Evolutionary conservation across 73 alveolate species (phyloP).

Genomic region (Loxodes magnus): DNA sequence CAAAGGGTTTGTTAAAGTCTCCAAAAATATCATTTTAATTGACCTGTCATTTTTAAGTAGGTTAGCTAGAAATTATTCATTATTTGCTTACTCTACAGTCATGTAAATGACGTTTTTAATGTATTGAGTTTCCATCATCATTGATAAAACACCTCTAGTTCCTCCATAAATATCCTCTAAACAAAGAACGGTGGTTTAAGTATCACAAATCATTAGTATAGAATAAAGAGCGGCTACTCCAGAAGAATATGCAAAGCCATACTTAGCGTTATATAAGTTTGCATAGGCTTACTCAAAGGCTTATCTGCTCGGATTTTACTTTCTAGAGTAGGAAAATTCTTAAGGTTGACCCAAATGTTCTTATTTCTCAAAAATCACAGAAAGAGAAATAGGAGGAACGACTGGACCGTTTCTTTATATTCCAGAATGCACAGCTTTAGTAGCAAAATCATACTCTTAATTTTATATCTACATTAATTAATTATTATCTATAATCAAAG

Average conservation of each 20-base stretch:
- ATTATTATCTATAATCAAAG: too few relatives aligned
- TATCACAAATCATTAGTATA: constrained; percentile 10
- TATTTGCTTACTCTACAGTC: constrained; percentile 24
- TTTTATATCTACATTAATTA: too few relatives aligned
- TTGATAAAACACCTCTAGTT: constrained; percentile 33
- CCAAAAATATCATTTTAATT: constrained; percentile 31
- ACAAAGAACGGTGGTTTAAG: constrained; percentile 48
- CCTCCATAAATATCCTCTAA: constrained; percentile 71
- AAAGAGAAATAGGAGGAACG: constrained; percentile 43
- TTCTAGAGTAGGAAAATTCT: too few relatives aligned
- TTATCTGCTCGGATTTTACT: too few relatives aligned
- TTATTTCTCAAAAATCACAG: constrained; percentile 48
- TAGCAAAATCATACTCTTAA: constrained; percentile 36
- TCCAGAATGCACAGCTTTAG: constrained; percentile 54
- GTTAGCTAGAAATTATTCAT: constrained; percentile 19
- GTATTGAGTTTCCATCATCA: constrained; percentile 12
- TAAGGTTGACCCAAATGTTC: too few relatives aligned
- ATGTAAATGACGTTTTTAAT: constrained; percentile 24
- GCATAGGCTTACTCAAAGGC: too few relatives aligned
- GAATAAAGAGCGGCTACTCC: constrained; percentile 40
- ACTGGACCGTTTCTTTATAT: constrained; percentile 46
- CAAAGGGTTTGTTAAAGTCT: constrained; percentile 44
- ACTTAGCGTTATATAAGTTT: too few relatives aligned
- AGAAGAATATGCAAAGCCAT: constrained; percentile 29
- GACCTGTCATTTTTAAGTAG: too few relatives aligned